Conservation (phyloP, 2,329 filamentous ascomycete genomes). For the Rachicladosporium sp. region DNA sequence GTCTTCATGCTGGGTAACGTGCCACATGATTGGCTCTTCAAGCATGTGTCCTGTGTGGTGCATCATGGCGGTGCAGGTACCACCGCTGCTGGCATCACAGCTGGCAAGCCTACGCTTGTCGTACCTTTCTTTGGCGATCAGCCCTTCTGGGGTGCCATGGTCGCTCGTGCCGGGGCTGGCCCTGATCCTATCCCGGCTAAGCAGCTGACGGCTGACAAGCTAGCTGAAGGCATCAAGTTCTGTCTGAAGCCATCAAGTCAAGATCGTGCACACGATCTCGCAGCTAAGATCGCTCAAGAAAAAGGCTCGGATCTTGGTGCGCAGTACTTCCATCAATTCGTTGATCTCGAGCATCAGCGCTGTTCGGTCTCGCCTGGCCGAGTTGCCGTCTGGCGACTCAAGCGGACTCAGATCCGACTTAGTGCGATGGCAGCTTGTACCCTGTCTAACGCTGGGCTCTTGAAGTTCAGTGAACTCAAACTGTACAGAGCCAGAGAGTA, state of each 20-base stretch:
- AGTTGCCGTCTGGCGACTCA: conserved; percentile 63
- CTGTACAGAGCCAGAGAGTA: conserved; percentile 56
- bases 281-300: conserved; percentile 49
- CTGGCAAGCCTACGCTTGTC: conserved; percentile 39
- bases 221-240: conserved; percentile 31
- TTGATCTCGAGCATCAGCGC: conserved; percentile 53
- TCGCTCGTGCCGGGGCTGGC: conserved; percentile 34
- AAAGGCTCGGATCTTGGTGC: conserved; percentile 61
- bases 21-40: conserved; percentile 46
- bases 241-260: conserved; percentile 47
- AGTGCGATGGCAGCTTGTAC: conserved; percentile 62
- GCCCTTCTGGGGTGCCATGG: conserved; percentile 38
- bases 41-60: conserved; percentile 39
- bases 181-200: conserved; percentile 74
- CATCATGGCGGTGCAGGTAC: conserved; percentile 48
- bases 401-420: conserved; percentile 52
- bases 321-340: conserved; percentile 44
- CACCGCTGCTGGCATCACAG: conserved; percentile 39
- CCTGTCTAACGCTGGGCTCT: conserved; percentile 49
- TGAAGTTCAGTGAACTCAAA: conserved; percentile 61
- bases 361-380: conserved; percentile 58
- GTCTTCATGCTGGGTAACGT: conserved; percentile 40
- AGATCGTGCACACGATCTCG: conserved; percentile 46
- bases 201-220: conserved; percentile 35
- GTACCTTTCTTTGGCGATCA: conserved; percentile 47